Evolutionary conservation across 2,329 filamentous ascomycete species (phyloP), one percentile per base, ranked within the genome.

Genomic region (Calonectria pseudoturangicola): DNA sequence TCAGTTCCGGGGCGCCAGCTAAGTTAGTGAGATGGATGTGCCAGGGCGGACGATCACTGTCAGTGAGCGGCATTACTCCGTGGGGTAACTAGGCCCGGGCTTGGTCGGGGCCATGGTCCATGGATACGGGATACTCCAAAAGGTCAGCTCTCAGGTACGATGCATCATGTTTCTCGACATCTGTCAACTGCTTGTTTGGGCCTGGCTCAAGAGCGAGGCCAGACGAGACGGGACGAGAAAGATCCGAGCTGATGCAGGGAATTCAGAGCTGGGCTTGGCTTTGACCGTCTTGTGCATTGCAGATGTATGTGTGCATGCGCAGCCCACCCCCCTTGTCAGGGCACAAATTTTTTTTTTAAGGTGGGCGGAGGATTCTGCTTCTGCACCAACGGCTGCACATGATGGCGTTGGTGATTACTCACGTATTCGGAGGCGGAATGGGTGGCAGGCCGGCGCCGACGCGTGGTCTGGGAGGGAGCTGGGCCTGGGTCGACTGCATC

Each of bases 61-160:
- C 41, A 66, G 68, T 54, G 67, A 70, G 67, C 60, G 68, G 54
- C 68, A 66, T 58, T 66, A 50, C 68, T 70, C 62, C 50, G 60
- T 70, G 68, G 68, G 68, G 68, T 70, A 70, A 70, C 39, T 21
- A 36, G 48, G 50, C 50, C 50, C 54, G 27, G 51, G 39, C 60
- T 54, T 65, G 28, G 50, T 28, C 41, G 21, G 45, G 63, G 25
- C 63, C 47, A 33, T 60, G n/a, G 62, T 30, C 63, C 47, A 33
- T 60, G n/a, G 62, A 41, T 21, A 48, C 58, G 21, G 25, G 30
- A 21, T 48, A 28, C 28, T 70, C 25, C 25, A 39, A 50, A 45
- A 28, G 21, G 56, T 21, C 47, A 63, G n/a, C 36, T 67, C 36
- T 21, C 18, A 50, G 28, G 45, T 54, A 27, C 25, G 45, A 69